Evolutionary conservation across 2,329 filamentous ascomycete genomes (phyloP).

Genomic region (Xylariaceae sp.): DNA sequence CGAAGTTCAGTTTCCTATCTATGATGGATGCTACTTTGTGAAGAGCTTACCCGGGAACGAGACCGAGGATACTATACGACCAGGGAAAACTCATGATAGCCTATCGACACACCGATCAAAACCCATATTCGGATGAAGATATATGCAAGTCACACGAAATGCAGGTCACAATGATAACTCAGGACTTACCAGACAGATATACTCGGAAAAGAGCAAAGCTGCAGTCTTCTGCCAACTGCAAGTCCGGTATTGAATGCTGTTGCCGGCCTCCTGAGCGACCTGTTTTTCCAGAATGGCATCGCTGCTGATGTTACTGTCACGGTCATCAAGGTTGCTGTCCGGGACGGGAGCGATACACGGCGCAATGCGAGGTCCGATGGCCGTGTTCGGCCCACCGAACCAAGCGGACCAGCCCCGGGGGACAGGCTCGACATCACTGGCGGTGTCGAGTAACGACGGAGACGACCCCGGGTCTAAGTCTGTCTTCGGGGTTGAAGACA

Average conservation of each 20-base stretch:
- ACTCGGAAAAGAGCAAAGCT: constrained; percentile 85
- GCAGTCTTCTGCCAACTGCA: constrained; percentile 96
- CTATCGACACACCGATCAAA: constrained; percentile 25
- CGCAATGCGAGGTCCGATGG: constrained; percentile 48
- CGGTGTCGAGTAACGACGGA: constrained; percentile 36
- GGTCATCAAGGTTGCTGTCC: constrained; percentile 25
- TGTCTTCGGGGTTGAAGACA: constrained; percentile 16
- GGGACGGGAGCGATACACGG: constrained; percentile 33
- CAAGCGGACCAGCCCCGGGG: constrained; percentile 33
- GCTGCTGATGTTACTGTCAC: constrained; percentile 42
- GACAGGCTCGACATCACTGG: constrained; percentile 35
- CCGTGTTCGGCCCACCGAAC: constrained; percentile 37
- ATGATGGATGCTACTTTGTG: constrained; percentile 4
- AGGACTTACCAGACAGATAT: constrained; percentile 68
- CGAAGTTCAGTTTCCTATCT: constrained; percentile 19
- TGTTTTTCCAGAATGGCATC: constrained; percentile 56
- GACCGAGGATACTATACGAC: constrained; percentile 81
- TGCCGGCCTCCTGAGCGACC: constrained; percentile 68
- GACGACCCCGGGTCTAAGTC: constrained; percentile 21
- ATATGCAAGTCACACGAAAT: no score
- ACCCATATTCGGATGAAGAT: not conserved
- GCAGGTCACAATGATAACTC: no score
- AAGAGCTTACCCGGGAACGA: constrained; percentile 63
- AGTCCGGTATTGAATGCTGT: constrained; percentile 84
- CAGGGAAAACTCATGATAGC: constrained; percentile 93